Percentiles rank a stretch among this genome's conserved stretches.
phyloP scores from a whole-genome alignment of 2,329 filamentous ascomycete species.

The Cercospora nicotianae region DNA sequence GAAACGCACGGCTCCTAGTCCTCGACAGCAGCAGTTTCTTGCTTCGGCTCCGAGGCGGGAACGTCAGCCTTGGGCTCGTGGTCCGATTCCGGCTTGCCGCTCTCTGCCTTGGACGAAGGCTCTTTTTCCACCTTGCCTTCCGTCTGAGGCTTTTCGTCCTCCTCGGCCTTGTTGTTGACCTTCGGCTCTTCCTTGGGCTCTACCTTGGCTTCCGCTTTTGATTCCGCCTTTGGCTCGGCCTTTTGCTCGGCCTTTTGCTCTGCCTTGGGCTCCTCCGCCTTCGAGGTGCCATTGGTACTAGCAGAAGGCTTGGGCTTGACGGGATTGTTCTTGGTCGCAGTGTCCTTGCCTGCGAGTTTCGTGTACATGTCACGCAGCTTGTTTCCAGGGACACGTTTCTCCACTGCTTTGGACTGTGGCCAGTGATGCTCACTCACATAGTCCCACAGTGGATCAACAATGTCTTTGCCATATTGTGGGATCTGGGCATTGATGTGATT shows the following conservation, averaged over 20 bases:
- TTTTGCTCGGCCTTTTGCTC: slow-evolving; percentile 6
- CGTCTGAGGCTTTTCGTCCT: background rate
- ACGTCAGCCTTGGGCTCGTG: background rate
- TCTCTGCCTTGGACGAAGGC: background rate
- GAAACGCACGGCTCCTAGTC: background rate
- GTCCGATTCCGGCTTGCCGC: background rate
- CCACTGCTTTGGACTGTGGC: slow-evolving; percentile 39
- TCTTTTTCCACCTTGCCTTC: slow-evolving; percentile 3
- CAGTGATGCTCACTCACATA: slow-evolving; percentile 40
- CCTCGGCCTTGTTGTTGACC: background rate
- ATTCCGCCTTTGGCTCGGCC: background rate
- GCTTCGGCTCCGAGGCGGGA: background rate
- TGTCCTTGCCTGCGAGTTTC: slow-evolving; percentile 38
- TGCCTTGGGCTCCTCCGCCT: background rate
- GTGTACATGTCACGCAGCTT: slow-evolving; percentile 42
- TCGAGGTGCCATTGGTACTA: slow-evolving; percentile 17
- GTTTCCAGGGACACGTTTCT: slow-evolving; percentile 38
- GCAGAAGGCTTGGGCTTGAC: slow-evolving; percentile 21
- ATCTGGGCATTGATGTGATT: slow-evolving; percentile 58
- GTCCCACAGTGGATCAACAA: slow-evolving; percentile 40
- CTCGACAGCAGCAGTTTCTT: background rate
- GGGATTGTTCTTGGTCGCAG: slow-evolving; percentile 24
- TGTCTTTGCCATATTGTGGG: slow-evolving; percentile 27
- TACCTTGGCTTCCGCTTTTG: background rate
- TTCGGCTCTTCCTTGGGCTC: slow-evolving; percentile 6